A percentile compares a stretch with the other conserved stretches of the same genome.
These are phyloP conservation scores for Chlorella sp. DNA, from an alignment of 139 green algal species.

Conservation along the genomic window DNA sequence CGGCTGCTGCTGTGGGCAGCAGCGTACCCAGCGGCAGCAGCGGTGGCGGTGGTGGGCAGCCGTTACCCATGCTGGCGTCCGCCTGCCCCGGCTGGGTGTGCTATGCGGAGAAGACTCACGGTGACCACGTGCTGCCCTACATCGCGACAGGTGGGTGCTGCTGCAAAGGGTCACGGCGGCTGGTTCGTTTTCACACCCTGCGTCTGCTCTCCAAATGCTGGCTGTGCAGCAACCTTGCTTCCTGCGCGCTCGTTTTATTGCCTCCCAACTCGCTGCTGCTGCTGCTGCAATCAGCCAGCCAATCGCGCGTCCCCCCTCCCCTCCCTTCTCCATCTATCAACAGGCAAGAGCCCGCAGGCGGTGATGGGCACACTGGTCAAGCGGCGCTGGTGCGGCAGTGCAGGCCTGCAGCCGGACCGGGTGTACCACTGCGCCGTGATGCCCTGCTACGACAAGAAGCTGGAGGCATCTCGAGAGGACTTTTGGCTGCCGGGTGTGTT, in stretches of 20 bases:
- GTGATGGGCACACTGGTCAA: conserved; percentile 95
- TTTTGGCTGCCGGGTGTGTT: conserved; percentile 61
- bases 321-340: too few relatives aligned
- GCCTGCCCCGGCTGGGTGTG: conserved; percentile 98
- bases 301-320: too few relatives aligned
- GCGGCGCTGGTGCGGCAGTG: conserved; percentile 50
- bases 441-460: conserved; percentile 99
- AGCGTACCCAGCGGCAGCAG: conserved; percentile 25
- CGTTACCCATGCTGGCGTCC: conserved; percentile 88
- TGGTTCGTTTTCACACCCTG: too few relatives aligned
- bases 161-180: too few relatives aligned
- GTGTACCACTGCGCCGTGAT: conserved; percentile 96
- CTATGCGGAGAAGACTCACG: conserved; percentile 99
- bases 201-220: too few relatives aligned
- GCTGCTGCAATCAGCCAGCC: too few relatives aligned
- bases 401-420: conserved; percentile 41
- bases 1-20: not conserved
- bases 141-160: conserved; percentile 52
- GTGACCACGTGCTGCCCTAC: conserved; percentile 84
- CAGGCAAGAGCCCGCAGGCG: conserved; percentile 89
- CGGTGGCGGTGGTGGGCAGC: conserved; percentile 14
- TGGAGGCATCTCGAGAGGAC: conserved; percentile 92
- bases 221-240: too few relatives aligned
- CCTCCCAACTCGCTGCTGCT: too few relatives aligned
- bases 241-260: too few relatives aligned